A percentile compares a stretch with the other conserved stretches of the same genome.
Conservation (phyloP, 2,329 filamentous ascomycete species). For the Coniella lustricola region DNA sequence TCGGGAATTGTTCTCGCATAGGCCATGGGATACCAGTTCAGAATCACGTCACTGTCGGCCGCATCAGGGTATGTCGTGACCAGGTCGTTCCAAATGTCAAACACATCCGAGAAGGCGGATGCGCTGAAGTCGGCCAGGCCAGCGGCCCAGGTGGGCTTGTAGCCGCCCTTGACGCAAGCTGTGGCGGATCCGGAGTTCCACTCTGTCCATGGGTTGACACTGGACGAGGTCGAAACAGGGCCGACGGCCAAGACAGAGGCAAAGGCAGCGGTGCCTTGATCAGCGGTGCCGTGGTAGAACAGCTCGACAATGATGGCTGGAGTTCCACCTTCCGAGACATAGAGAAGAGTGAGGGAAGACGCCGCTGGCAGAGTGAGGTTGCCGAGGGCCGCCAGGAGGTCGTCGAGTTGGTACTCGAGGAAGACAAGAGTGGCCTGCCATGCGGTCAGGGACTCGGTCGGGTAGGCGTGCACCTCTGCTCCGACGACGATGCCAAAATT, state of each 20-base stretch:
- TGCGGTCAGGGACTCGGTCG: not conserved
- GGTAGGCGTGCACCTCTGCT: constrained; percentile 37
- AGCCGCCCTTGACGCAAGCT: not conserved
- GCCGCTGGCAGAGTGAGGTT: not conserved
- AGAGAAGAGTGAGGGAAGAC: not conserved
- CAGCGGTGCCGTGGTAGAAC: not conserved
- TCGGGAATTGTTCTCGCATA: not conserved
- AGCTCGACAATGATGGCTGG: not conserved
- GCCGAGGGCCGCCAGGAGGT: not conserved
- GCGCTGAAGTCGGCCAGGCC: not conserved
- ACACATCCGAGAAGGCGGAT: not conserved
- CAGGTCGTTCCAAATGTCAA: not conserved
- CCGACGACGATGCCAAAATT: constrained; percentile 53
- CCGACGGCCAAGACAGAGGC: not conserved
- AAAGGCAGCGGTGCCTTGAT: not conserved
- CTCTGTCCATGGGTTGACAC: not conserved
- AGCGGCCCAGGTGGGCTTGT: not conserved
- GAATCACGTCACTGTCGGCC: not conserved
- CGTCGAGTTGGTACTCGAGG: not conserved
- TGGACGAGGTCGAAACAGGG: not conserved
- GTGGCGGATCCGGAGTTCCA: not conserved
- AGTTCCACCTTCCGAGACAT: not conserved
- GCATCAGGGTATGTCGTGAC: not conserved
- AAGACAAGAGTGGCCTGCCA: not conserved
- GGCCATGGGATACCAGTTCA: not conserved